Conservation (phyloP, 2,329 filamentous ascomycete genomes). For the Aspergillus nomiae region DNA sequence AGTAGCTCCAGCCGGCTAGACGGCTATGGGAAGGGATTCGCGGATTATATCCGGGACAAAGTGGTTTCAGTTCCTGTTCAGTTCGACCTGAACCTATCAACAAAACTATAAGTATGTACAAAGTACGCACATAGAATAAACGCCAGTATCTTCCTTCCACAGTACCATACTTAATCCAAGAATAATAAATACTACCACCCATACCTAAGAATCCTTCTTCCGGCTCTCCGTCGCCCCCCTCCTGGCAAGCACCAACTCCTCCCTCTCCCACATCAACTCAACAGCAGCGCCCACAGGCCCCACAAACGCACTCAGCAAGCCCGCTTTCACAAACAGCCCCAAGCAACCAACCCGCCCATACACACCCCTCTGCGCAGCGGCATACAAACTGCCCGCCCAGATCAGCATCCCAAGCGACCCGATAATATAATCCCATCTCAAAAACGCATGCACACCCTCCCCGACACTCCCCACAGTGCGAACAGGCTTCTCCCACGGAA, state of each 20-base stretch:
- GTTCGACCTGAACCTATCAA: not conserved
- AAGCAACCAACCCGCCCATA: constrained; percentile 28
- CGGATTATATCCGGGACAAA: constrained; percentile 52
- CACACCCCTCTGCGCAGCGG: constrained; percentile 29
- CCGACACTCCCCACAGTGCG: constrained; percentile 36
- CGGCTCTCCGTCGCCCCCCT: not conserved
- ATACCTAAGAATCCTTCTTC: not conserved
- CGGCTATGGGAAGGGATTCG: constrained; percentile 56
- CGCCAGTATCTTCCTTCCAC: not conserved
- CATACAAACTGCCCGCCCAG: constrained; percentile 48
- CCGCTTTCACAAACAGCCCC: constrained; percentile 37
- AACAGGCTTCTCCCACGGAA: constrained; percentile 35
- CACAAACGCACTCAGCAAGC: constrained; percentile 36
- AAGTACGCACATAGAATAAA: too few relatives aligned
- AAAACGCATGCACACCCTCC: constrained; percentile 47
- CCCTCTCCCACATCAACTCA: constrained; percentile 53
- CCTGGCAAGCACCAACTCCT: constrained; percentile 42
- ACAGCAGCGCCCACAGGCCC: constrained; percentile 50
- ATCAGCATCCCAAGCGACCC: constrained; percentile 46
- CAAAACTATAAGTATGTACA: not conserved
- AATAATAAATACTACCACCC: not conserved
- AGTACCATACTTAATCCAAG: not conserved
- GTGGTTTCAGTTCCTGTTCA: constrained; percentile 44
- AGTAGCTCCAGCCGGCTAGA: constrained; percentile 53
- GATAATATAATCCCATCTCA: constrained; percentile 54